phyloP scores from a whole-genome alignment of 164 flowering plant genomes.

The Paratinospora sagittata region DNA sequence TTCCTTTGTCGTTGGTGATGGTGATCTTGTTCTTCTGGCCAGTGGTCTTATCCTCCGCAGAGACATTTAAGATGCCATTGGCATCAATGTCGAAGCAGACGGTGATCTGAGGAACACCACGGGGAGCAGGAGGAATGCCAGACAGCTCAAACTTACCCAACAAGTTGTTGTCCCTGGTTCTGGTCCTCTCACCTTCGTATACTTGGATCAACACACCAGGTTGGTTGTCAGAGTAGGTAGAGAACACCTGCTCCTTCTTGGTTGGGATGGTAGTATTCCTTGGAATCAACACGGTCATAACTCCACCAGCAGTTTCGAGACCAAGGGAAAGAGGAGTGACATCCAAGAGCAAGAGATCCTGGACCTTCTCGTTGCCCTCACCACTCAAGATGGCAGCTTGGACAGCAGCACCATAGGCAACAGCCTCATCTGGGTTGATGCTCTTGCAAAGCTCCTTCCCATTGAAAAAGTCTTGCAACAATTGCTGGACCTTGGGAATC shows the following conservation, averaged over 20 bases:
- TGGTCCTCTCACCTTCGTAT: conserved; percentile 57
- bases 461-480: conserved; percentile 55
- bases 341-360: conserved; percentile 42
- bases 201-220: conserved; percentile 46
- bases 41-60: conserved; percentile 50
- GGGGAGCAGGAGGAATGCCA: conserved; percentile 55
- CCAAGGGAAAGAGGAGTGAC: conserved; percentile 55
- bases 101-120: conserved; percentile 42
- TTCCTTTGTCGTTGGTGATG: conserved; percentile 51
- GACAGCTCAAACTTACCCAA: conserved; percentile 47
- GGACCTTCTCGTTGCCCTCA: conserved; percentile 50
- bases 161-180: conserved; percentile 48
- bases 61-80: conserved; percentile 54
- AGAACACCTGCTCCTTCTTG: conserved; percentile 41
- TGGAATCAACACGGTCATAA: conserved; percentile 49
- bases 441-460: conserved; percentile 61
- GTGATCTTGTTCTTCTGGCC: conserved; percentile 58
- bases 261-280: conserved; percentile 56
- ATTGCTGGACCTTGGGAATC: no score
- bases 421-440: conserved; percentile 62
- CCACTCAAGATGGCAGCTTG: conserved; percentile 56
- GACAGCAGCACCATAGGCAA: conserved; percentile 59
- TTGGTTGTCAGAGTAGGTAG: conserved; percentile 46
- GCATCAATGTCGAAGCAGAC: no score
- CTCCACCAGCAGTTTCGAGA: conserved; percentile 43